A percentile compares a stretch with the other conserved stretches of the same genome.
Evolutionary conservation across 495 filamentous ascomycete genomes (phyloP).

Genomic region (Tetracladium marchalianum): DNA sequence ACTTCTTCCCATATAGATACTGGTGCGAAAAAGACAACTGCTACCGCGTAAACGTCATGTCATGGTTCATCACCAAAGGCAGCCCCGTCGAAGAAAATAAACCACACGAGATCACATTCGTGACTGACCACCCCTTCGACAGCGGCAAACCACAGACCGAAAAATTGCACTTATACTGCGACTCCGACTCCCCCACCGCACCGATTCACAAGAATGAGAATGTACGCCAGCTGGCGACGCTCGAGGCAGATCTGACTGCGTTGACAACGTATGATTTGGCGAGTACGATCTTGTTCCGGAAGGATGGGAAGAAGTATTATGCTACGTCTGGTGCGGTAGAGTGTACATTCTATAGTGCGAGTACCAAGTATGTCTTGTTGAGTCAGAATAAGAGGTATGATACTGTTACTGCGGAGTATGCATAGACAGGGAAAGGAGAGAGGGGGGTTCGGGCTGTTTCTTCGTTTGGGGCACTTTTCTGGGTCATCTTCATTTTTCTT

Average conservation of each 20-base stretch:
- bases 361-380: slow-evolving; percentile 1
- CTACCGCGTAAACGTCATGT: slow-evolving; percentile 7
- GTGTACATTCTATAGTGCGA: background rate
- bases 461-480: too few species aligned
- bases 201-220: background rate
- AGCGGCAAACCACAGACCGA: background rate
- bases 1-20: background rate
- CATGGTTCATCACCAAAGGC: slow-evolving; percentile 18
- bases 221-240: background rate
- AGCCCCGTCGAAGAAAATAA: slow-evolving; percentile 1
- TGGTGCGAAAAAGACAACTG: slow-evolving; percentile 4
- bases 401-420: slow-evolving; percentile 5
- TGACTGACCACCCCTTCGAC: background rate
- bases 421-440: background rate
- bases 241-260: background rate
- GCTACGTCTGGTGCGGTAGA: background rate
- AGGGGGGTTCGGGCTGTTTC: too few species aligned
- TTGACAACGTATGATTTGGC: background rate
- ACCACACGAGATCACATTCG: slow-evolving; percentile 1
- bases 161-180: background rate
- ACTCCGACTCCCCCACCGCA: background rate
- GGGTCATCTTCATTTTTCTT: too few species aligned
- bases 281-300: background rate
- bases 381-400: background rate
- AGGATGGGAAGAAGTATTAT: slow-evolving; percentile 1